Conservation (phyloP, 1,139 yeast species). For the Nakaseomyces sp. region DNA sequence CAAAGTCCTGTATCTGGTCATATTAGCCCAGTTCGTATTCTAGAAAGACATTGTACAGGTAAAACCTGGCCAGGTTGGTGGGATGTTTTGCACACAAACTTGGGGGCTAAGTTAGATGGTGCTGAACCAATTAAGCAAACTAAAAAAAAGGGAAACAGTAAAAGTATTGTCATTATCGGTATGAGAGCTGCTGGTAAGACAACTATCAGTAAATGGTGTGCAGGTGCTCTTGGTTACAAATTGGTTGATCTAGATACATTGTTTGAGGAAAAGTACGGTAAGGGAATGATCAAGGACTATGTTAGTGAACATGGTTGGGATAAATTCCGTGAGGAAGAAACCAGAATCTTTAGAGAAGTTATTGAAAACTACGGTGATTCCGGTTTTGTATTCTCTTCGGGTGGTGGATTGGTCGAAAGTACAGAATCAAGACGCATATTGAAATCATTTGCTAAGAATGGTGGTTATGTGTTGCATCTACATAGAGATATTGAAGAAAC, state of each 20-base stretch:
- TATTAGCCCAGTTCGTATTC: conserved; percentile 54
- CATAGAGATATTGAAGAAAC: conserved; percentile 84
- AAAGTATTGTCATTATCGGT: conserved; percentile 76
- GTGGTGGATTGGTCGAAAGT: conserved; percentile 92
- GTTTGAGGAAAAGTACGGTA: conserved; percentile 46
- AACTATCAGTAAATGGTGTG: conserved; percentile 75
- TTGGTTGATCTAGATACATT: conserved; percentile 70
- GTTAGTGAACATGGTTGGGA: conserved; percentile 79
- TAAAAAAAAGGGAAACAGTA: conserved; percentile 13
- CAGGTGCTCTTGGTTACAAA: conserved; percentile 60
- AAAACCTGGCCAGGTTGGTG: conserved; percentile 99
- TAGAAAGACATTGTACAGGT: conserved; percentile 86
- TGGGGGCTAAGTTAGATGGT: conserved; percentile 64
- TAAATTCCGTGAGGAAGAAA: conserved; percentile 64
- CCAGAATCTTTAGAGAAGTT: conserved; percentile 46
- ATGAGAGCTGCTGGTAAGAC: conserved; percentile 99
- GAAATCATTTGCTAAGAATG: conserved; percentile 40
- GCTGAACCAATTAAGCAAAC: conserved; percentile 38
- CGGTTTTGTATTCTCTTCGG: conserved; percentile 78
- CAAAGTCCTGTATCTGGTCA: conserved; percentile 33
- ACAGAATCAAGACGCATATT: conserved; percentile 56
- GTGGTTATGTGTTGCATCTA: conserved; percentile 74
- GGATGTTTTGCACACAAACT: conserved; percentile 73
- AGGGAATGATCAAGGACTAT: conserved; percentile 53
- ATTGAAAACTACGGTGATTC: conserved; percentile 39